These are phyloP conservation scores for Fusarium siculi DNA, from an alignment of 2,329 filamentous ascomycete species.

Conservation along the genomic window DNA sequence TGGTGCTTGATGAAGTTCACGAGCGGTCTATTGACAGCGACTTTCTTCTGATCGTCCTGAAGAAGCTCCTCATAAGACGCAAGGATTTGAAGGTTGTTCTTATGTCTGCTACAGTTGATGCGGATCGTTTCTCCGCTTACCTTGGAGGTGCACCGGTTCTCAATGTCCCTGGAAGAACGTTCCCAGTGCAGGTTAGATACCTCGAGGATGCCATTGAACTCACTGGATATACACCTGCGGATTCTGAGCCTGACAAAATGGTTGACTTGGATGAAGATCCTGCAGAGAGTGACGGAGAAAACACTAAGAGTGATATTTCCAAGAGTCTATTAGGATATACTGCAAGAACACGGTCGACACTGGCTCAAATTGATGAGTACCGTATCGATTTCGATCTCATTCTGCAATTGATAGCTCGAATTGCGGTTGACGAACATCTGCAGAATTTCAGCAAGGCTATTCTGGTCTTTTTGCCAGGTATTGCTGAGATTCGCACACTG, in stretches of 20 bases:
- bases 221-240: slow-evolving; percentile 74
- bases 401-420: slow-evolving; percentile 78
- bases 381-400: slow-evolving; percentile 91
- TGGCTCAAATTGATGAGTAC: slow-evolving; percentile 88
- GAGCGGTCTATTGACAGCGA: slow-evolving; percentile 97
- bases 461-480: slow-evolving; percentile 93
- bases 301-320: slow-evolving; percentile 66
- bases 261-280: slow-evolving; percentile 72
- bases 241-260: slow-evolving; percentile 60
- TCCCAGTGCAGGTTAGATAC: slow-evolving; percentile 87
- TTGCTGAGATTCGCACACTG: slow-evolving; percentile 88
- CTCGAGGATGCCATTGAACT: slow-evolving; percentile 93
- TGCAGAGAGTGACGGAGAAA: slow-evolving; percentile 61
- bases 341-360: slow-evolving; percentile 75
- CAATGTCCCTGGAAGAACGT: slow-evolving; percentile 91
- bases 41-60: slow-evolving; percentile 91
- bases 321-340: slow-evolving; percentile 80
- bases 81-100: slow-evolving; percentile 91
- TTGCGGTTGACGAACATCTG: slow-evolving; percentile 76
- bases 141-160: slow-evolving; percentile 86
- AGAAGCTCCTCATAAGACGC: slow-evolving; percentile 79
- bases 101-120: slow-evolving; percentile 98
- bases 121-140: slow-evolving; percentile 89
- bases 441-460: slow-evolving; percentile 85
- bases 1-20: slow-evolving; percentile 97